Base-by-base conservation (phyloP, 257 asterid species). In the Thymus quinquecostatus region DNA sequence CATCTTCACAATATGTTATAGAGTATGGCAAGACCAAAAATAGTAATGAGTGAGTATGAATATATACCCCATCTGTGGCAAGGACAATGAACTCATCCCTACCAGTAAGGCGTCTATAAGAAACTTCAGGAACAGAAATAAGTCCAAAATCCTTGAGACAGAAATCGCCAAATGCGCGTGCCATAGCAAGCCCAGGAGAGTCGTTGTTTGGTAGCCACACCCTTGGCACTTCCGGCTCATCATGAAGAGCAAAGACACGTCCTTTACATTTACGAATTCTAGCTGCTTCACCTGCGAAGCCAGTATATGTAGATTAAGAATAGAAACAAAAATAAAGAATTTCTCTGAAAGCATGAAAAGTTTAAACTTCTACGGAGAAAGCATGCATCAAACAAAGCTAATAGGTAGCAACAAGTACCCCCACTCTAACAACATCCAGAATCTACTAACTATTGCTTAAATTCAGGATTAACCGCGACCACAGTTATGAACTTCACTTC, bases 131-230 rank as follows among this genome's bases (percentile, higher is more conserved):
- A 68, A 89, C 88, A 2, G 97, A 91, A 79, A 89, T 91, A 29
- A 91, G 88, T 60, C 97, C 97, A 10, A 75, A 91, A 60, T 89
- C 96, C 88, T 91, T 91, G 65, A 91, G 89, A 79, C 97, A 91
- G 69, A 91, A 91, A 78, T 91, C 96, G 71, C 97, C 97, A 79
- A 91, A 86, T 45, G 97, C 97, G 57, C 97, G 96, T 49, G 97
- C 95, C 97, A 91, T 91, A 60, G 97, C 97, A 73, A 91, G 95
- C 55, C 97, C 97, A 30, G 97, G 97, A 60, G 91, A 89, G 83
- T 91, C 81, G 6, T 74, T 76, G 80, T 91, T 76, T 3, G 97
- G 97, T 45, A 91, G 87, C 97, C 97, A 91, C 64, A 91, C 93
- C 82, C 97, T 82, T 51, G 95, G 77, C 68, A 91, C 95, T 44